Evolutionary conservation across 768 basidiomycete species (phyloP), one percentile per base, ranked within the genome.

Genomic region (Boletus vinaceobasis): DNA sequence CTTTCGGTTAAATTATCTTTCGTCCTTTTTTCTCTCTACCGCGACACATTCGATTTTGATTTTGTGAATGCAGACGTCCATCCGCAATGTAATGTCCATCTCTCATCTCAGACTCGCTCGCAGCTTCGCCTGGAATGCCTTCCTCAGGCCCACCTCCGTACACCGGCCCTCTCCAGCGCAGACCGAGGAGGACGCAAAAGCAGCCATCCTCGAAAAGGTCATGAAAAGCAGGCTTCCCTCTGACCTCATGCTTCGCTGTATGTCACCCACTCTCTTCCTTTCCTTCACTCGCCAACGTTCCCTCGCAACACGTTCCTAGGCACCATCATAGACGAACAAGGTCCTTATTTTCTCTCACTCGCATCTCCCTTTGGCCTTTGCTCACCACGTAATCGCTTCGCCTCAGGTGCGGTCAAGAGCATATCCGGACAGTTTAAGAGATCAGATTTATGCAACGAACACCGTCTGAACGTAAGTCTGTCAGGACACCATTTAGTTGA

Each of bases 361-460:
- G 46, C 59, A 53, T 42, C 15, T 10, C 36, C 27, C 26, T 45
- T 33, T 56, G 7, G 5, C 48, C 50, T 43, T 50, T 50, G 49
- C 54, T 58, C 51, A 61, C 58, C 32, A 69, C 66, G 66, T 67
- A 66, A 71, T 70, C 54, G 55, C 60, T 31, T 56, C 52, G 61
- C 65, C 59, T 23, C 64, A 92, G 90, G 92, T 44, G 85, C 83
- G 65, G 90, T 95, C 54, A 89, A 88, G 73, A 90, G 86, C 35
- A 91, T 90, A 40, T 91, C 88, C 13, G 90, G 90, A 7, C 86
- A 88, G 64, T 94, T 96, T 74, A 94, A 89, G 67, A 92, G 88
- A 73, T 84, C 90, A 35, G 91, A 95, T 65, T 79, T 98, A 48
- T 92, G 92, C 72, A 73, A 79, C 36, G 90, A 94, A 67, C 92